These are phyloP conservation scores for Medicago arabica DNA, from an alignment of 306 rosid species.

Conservation along the genomic window DNA sequence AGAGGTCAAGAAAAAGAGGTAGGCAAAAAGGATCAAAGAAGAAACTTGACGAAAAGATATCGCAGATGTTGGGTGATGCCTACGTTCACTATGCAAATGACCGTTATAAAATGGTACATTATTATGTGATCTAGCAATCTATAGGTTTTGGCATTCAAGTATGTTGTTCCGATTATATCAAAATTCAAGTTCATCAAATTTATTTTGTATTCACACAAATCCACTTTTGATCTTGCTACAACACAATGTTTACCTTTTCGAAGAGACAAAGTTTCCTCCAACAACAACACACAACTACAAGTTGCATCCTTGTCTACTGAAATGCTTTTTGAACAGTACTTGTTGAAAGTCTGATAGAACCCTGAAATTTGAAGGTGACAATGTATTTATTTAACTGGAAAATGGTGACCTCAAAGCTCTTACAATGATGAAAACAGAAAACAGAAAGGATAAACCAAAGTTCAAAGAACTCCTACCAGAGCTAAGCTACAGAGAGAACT, in stretches of 20 bases:
- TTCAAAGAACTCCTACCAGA: too few relatives aligned
- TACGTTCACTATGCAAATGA: constrained; percentile 64
- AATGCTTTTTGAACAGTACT: constrained; percentile 12
- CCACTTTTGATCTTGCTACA: constrained; percentile 12
- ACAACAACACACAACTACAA: not conserved
- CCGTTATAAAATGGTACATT: constrained; percentile 65
- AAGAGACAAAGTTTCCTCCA: constrained; percentile 10
- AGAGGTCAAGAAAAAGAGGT: constrained; percentile 78
- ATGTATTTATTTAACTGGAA: too few relatives aligned
- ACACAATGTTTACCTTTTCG: not conserved
- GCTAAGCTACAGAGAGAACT: too few relatives aligned
- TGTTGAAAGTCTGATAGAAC: not conserved
- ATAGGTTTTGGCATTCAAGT: constrained; percentile 22
- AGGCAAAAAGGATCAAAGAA: constrained; percentile 86
- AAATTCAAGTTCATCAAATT: constrained; percentile 17
- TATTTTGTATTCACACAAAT: constrained; percentile 8
- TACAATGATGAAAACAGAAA: too few relatives aligned
- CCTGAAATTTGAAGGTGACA: too few relatives aligned
- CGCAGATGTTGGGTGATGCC: constrained; percentile 78
- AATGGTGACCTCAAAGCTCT: too few relatives aligned
- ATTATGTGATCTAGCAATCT: constrained; percentile 15
- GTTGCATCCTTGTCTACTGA: constrained; percentile 23
- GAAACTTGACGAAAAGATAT: constrained; percentile 62
- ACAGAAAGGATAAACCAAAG: too few relatives aligned
- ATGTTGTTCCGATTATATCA: not conserved